Base-by-base conservation (phyloP, 345 rosid species). In the Kandelia obovata region DNA sequence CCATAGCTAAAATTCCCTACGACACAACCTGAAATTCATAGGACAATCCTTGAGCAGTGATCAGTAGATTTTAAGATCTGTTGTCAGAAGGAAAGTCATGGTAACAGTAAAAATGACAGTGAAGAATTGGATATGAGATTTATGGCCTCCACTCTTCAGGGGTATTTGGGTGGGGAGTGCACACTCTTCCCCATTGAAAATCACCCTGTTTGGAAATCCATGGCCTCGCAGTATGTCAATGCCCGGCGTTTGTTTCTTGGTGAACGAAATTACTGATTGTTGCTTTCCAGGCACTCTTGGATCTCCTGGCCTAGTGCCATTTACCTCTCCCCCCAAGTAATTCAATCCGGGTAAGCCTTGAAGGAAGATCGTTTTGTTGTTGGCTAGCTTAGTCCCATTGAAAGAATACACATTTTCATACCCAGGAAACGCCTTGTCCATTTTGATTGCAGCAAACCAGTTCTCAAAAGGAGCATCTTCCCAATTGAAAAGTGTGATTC, bases 141-240 rank as follows among this genome's bases (percentile, higher is more conserved):
- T 82, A 52, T 72, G 71, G 2, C 80, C 88, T 26, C 82, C 64
- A 66, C 81, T 83, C 69, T 73, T 76, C 39, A 25, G 53, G 0
- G 99, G 99, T 20, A 87, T 70, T 21, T 70, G 71, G 25, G 64
- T 68, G 3, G 99, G 99, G 56, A 96, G 83, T 0, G 97, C 83
- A 53, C 99, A 96, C 76, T 96, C 98, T 81, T 92, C 98, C 35
- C 99, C 99, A 61, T 96, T 89, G 75, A 92, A 96, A 73, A 75
- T 73, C 49, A 96, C 75, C 79, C 74, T 89, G 0, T 82, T 71
- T 0, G 97, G 99, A 56, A 96, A 96, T 6, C 97, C 97, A 34
- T 92, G 89, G 0, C 99, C 98, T 6, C 34, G 46, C 0, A 27
- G 61, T n/a, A 96, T 70, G 55, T 88, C 77, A 20, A 92, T 80